Evolutionary conservation across 2,329 filamentous ascomycete species (phyloP).

Genomic region (Ophiocordyceps australis): DNA sequence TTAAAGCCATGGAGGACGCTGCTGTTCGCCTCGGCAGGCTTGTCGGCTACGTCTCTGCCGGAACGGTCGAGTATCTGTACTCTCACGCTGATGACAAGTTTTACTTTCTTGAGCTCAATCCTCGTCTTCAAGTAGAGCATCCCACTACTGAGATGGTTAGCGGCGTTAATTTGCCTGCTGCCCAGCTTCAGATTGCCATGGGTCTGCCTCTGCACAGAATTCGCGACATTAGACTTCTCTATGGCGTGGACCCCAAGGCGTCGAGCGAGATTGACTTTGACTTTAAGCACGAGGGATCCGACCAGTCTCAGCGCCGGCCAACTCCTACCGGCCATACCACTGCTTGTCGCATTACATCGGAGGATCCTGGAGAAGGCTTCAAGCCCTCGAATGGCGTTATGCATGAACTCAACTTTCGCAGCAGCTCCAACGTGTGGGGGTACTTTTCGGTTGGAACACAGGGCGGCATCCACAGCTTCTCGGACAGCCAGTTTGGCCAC

Average conservation of each 20-base stretch:
- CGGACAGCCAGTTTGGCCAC: conserved; percentile 96
- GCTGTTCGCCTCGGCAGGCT: conserved; percentile 85
- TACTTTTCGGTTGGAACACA: conserved; percentile 98
- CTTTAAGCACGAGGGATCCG: conserved; percentile 74
- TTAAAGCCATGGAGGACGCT: conserved; percentile 91
- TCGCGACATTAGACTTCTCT: conserved; percentile 86
- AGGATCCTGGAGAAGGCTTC: conserved; percentile 97
- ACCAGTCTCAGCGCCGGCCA: conserved; percentile 72
- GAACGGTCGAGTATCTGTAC: conserved; percentile 98
- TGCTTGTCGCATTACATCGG: conserved; percentile 96
- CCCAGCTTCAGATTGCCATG: conserved; percentile 98
- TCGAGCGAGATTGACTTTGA: conserved; percentile 86
- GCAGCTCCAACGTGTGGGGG: conserved; percentile 98
- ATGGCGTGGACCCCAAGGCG: conserved; percentile 83
- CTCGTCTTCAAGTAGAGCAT: conserved; percentile 98
- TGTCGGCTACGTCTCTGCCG: conserved; percentile 95
- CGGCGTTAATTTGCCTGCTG: conserved; percentile 90
- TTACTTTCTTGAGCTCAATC: conserved; percentile 98
- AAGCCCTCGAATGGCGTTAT: conserved; percentile 98
- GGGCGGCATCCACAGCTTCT: conserved; percentile 97
- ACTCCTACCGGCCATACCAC: conserved; percentile 94
- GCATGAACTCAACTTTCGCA: conserved; percentile 97
- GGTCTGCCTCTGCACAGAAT: conserved; percentile 91
- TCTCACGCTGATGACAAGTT: conserved; percentile 97
- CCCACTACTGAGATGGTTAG: conserved; percentile 99